These are phyloP conservation scores for Pleurotus salmoneostramineus DNA, from an alignment of 768 basidiomycete species.

Conservation along the genomic window DNA sequence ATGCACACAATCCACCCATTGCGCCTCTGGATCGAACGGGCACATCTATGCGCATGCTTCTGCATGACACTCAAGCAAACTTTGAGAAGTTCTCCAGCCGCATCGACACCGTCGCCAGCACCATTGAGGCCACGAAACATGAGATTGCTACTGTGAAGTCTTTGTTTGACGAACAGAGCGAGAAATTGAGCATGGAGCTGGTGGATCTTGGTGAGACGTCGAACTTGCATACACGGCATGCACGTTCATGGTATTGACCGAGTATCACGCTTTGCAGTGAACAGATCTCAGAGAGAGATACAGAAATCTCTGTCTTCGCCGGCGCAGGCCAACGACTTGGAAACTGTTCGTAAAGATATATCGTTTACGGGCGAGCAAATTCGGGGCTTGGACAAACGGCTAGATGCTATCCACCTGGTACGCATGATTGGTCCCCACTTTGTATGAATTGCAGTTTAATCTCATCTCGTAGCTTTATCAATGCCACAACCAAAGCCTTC, in stretches of 20 bases:
- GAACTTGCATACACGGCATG: no score
- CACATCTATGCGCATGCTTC: conserved; percentile 66
- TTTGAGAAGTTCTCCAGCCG: conserved; percentile 63
- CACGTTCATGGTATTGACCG: neutral
- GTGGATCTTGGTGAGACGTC: conserved; percentile 52
- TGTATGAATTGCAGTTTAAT: neutral
- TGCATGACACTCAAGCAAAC: conserved; percentile 71
- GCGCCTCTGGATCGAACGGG: conserved; percentile 60
- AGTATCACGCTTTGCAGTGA: conserved; percentile 35
- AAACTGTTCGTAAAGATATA: conserved; percentile 36
- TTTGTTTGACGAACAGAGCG: conserved; percentile 58
- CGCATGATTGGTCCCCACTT: neutral
- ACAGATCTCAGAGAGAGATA: conserved; percentile 58
- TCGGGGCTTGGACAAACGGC: conserved; percentile 46
- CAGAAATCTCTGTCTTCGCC: conserved; percentile 56
- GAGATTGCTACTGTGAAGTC: conserved; percentile 52
- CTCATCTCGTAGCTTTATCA: conserved; percentile 36
- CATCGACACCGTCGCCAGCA: conserved; percentile 46
- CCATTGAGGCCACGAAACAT: conserved; percentile 46
- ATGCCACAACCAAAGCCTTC: conserved; percentile 51
- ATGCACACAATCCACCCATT: conserved; percentile 31
- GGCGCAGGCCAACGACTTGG: conserved; percentile 40
- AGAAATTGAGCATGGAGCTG: conserved; percentile 51
- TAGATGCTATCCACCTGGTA: conserved; percentile 55
- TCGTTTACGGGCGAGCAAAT: conserved; percentile 27